Conservation (phyloP, 1,139 yeast genomes). For the Yamadazyma songkhlaensis region DNA sequence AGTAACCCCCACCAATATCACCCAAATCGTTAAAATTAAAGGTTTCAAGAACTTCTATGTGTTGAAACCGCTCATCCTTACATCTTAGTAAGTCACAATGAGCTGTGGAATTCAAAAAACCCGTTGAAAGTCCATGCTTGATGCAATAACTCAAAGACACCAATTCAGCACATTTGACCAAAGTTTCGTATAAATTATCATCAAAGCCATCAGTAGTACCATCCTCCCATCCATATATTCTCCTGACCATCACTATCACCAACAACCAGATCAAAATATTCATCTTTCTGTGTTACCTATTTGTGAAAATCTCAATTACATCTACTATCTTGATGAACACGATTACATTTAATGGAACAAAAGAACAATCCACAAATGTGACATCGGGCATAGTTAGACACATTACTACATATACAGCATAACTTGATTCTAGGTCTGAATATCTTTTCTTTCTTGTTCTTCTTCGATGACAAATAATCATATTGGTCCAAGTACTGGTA, state of each 20-base stretch:
- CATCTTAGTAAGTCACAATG: slow-evolving; percentile 26
- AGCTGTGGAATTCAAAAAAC: slow-evolving; percentile 20
- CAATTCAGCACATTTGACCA: slow-evolving; percentile 33
- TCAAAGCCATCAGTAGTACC: neutral
- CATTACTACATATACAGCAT: slow-evolving; percentile 44
- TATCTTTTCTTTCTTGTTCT: slow-evolving; percentile 15
- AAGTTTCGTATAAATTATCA: slow-evolving; percentile 14
- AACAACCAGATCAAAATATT: too few relatives aligned
- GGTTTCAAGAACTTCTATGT: slow-evolving; percentile 31
- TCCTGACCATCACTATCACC: neutral
- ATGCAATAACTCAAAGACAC: slow-evolving; percentile 41
- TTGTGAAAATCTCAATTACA: slow-evolving; percentile 17
- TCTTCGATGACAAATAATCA: slow-evolving; percentile 16
- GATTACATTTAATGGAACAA: slow-evolving; percentile 42
- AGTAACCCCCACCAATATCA: slow-evolving; percentile 52
- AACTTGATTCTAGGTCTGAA: slow-evolving; percentile 36
- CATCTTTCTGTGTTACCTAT: neutral
- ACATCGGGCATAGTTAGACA: slow-evolving; percentile 41
- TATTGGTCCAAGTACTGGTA: slow-evolving; percentile 42
- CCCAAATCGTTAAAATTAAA: slow-evolving; percentile 40
- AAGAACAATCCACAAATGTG: slow-evolving; percentile 39
- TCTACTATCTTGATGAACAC: slow-evolving; percentile 43
- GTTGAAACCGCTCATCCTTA: slow-evolving; percentile 13
- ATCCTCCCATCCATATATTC: neutral
- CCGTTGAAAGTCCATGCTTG: slow-evolving; percentile 26